Percentiles rank a stretch among this genome's conserved stretches.
Conservation (phyloP, 2,329 filamentous ascomycete species). For the Paracamarosporium sp. region DNA sequence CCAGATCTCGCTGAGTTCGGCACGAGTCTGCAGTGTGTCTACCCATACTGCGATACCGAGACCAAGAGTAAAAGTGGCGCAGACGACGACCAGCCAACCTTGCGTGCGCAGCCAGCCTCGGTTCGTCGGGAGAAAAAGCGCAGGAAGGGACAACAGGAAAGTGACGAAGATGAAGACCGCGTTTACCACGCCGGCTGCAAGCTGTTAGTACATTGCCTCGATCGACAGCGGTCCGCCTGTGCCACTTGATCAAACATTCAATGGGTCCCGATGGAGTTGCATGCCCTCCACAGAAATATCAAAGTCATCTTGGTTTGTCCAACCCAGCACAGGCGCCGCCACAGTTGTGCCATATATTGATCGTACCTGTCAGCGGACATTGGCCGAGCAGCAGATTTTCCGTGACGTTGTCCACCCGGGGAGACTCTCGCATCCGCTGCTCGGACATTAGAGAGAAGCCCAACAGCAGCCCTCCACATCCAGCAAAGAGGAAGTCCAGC, state of each 20-base stretch:
- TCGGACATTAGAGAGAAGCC: conserved; percentile 60
- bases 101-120: conserved; percentile 75
- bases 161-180: conserved; percentile 73
- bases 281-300: background rate
- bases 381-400: conserved; percentile 58
- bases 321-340: conserved; percentile 20
- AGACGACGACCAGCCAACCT: conserved; percentile 70
- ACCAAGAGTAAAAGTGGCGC: conserved; percentile 68
- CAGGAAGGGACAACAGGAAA: conserved; percentile 73
- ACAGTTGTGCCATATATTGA: conserved; percentile 30
- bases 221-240: background rate
- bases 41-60: conserved; percentile 70
- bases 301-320: background rate
- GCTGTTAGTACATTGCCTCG: conserved; percentile 26
- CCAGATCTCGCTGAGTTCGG: conserved; percentile 69
- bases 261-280: background rate
- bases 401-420: conserved; percentile 58
- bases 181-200: conserved; percentile 72
- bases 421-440: conserved; percentile 48
- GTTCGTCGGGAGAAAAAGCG: conserved; percentile 69
- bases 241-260: background rate
- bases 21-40: conserved; percentile 72
- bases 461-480: conserved; percentile 59
- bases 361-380: conserved; percentile 62
- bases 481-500: conserved; percentile 60